Base-by-base conservation (phyloP, 2,329 filamentous ascomycete genomes). In the Cordyceps cateniannulata region DNA sequence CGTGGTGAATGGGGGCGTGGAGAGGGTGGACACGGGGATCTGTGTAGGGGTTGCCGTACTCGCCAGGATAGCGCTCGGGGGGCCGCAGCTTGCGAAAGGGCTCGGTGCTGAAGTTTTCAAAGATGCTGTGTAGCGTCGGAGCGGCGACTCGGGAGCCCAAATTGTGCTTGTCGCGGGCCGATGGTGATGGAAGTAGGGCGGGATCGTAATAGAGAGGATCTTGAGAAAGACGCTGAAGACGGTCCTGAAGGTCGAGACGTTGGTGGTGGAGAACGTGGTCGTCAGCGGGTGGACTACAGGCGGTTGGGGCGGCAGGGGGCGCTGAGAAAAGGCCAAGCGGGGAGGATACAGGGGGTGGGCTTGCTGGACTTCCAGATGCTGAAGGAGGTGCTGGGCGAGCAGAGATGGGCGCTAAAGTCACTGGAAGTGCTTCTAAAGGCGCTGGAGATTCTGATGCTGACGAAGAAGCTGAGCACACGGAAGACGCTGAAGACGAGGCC, bases 81-180 rank as follows among this genome's bases (percentile, higher is more conserved):
- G 56, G 56, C 0, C 58, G 60, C 67, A 65, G 61, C 65, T 62
- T 61, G 63, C 64, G 55, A 64, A 50, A 62, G 64, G 56, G 64
- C 64, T 42, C 62, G 49, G 5, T 62, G 63, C 24, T 50, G 60
- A 57, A 45, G 61, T 67, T 58, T 42, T 70, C 68, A 64, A 66
- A 64, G 25, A 70, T 70, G 59, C 68, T 65, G 53, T 56, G 66
- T 52, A 70, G 68, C 57, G 62, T 62, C 60, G 65, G 64, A 60
- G 65, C 60, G 59, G 56, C 57, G 63, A 57, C 56, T 60, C 63
- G 61, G 56, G 66, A 56, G 66, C 59, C 64, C 14, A 40, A n/a
- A 54, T 18, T 25, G 40, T 20, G 42, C 20, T 18, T 49, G 22
- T 40, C 27, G 59, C n/a, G 45, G 51, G 44, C 44, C 27, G 53